Evolutionary conservation across 2,329 filamentous ascomycete species (phyloP).

Genomic region (Paecilomyces niveus): DNA sequence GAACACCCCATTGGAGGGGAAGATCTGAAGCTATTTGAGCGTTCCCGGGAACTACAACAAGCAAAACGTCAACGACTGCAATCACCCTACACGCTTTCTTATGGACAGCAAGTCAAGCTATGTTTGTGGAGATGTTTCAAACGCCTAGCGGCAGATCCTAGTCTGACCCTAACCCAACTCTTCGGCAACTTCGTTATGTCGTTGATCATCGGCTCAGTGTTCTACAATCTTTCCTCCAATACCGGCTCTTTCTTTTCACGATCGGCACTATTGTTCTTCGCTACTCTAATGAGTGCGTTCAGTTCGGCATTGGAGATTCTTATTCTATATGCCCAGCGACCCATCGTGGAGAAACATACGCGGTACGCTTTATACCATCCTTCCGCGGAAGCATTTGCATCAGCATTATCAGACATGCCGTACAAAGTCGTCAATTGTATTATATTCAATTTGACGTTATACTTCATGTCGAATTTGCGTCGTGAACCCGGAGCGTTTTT

Average conservation of each 20-base stretch:
- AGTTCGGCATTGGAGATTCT: slow-evolving; percentile 74
- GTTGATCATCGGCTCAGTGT: slow-evolving; percentile 72
- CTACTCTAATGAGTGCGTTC: slow-evolving; percentile 79
- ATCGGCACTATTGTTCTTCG: slow-evolving; percentile 78
- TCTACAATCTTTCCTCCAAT: slow-evolving; percentile 63
- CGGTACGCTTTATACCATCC: slow-evolving; percentile 87
- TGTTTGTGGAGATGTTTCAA: slow-evolving; percentile 77
- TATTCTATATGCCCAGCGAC: slow-evolving; percentile 78
- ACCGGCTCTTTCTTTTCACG: slow-evolving; percentile 71
- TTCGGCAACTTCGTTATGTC: slow-evolving; percentile 67
- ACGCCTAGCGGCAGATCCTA: slow-evolving; percentile 69
- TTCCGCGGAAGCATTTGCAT: slow-evolving; percentile 77
- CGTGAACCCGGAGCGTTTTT: slow-evolving; percentile 72
- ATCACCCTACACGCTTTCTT: slow-evolving; percentile 79
- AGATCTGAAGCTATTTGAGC: slow-evolving; percentile 32
- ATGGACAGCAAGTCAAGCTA: slow-evolving; percentile 64
- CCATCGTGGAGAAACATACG: slow-evolving; percentile 84
- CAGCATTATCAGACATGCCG: slow-evolving; percentile 79
- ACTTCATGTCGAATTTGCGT: slow-evolving; percentile 80
- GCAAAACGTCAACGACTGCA: slow-evolving; percentile 48
- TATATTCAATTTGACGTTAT: slow-evolving; percentile 70
- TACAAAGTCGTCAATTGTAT: slow-evolving; percentile 71
- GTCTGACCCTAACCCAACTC: slow-evolving; percentile 60
- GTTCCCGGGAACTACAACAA: slow-evolving; percentile 37
- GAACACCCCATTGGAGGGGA: slow-evolving; percentile 37